Evolutionary conservation across 129 eudicot genomes (phyloP), one percentile per base, ranked within the genome.

Genomic region (Mikania micrantha): DNA sequence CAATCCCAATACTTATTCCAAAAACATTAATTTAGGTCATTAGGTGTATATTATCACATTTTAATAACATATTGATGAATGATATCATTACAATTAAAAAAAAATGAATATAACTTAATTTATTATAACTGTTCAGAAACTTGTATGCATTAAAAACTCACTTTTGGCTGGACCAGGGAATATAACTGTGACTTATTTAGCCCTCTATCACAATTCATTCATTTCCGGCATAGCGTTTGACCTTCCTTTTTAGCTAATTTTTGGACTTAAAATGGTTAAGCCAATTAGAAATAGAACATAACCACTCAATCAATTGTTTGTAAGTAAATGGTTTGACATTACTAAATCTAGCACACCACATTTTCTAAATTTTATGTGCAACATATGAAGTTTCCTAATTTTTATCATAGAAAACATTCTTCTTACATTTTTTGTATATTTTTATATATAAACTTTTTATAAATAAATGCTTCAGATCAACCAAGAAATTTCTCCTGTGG

Each of bases 401-500:
- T 60, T 25, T 52, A 28, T 47, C 42, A 9, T n/a, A 40, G 71
- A 50, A 17, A 64, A 38, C 27, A 63, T 19, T 44, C 9, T 13
- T 24, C 34, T 20, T 53, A 1, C 28, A 3, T 53, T 10, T 21
- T 22, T 9, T 4, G 6, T 48, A n/a, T 47, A 4, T 1, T 22
- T 50, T 50, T 48, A 9, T n/a, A n/a, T n/a, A n/a, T n/a, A n/a
- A n/a, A n/a, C n/a, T n/a, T 25, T 16, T 16, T 13, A 31, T 21
- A 61, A 39, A 28, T 2, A 11, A 54, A 41, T 65, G 38, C 29
- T 56, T 70, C 57, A 70, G 75, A 66, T 70, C 12, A 85, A 77
- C 50, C 84, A 87, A 74, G 95, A 89, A 77, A 81, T 93, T 50
- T 82, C 96, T 67, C 92, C 99, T 3, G 73, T 93, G 54, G 96